Percentiles rank a stretch among this genome's conserved stretches.
Evolutionary conservation across 352 stramenopile species (phyloP).

Genomic region (Pythium diclinum): DNA sequence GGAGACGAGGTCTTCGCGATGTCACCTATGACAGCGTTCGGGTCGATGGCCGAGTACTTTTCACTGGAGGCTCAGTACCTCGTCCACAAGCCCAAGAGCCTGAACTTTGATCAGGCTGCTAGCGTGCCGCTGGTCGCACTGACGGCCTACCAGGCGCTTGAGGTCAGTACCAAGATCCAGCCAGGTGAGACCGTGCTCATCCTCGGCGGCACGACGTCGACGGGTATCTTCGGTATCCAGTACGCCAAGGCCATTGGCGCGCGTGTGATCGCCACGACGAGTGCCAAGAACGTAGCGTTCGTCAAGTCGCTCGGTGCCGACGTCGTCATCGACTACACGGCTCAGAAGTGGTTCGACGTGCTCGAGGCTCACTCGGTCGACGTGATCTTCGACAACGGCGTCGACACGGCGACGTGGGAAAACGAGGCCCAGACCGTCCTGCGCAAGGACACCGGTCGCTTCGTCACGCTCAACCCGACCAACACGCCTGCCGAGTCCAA

Average conservation of each 20-base stretch:
- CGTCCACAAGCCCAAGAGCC: conserved; percentile 33
- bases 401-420: conserved; percentile 30
- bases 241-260: conserved; percentile 1
- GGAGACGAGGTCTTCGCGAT: conserved; percentile 23
- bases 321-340: conserved; percentile 39
- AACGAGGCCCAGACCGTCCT: conserved; percentile 32
- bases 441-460: conserved; percentile 31
- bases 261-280: conserved; percentile 27
- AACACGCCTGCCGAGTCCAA: conserved; percentile 40
- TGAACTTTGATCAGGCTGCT: conserved; percentile 39
- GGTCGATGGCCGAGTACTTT: conserved; percentile 36
- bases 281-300: conserved; percentile 28
- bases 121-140: conserved; percentile 28
- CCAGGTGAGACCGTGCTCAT: conserved; percentile 36
- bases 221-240: conserved; percentile 28
- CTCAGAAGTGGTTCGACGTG: conserved; percentile 30
- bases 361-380: conserved; percentile 17
- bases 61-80: conserved; percentile 32
- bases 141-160: conserved; percentile 35
- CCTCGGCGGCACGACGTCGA: conserved; percentile 33
- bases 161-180: conserved; percentile 31
- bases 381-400: conserved; percentile 3
- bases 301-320: conserved; percentile 34
- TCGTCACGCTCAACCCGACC: conserved; percentile 31
- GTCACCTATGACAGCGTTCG: not conserved